These are phyloP conservation scores for Lentinula guzmanii DNA, from an alignment of 768 basidiomycete species.

Conservation along the genomic window DNA sequence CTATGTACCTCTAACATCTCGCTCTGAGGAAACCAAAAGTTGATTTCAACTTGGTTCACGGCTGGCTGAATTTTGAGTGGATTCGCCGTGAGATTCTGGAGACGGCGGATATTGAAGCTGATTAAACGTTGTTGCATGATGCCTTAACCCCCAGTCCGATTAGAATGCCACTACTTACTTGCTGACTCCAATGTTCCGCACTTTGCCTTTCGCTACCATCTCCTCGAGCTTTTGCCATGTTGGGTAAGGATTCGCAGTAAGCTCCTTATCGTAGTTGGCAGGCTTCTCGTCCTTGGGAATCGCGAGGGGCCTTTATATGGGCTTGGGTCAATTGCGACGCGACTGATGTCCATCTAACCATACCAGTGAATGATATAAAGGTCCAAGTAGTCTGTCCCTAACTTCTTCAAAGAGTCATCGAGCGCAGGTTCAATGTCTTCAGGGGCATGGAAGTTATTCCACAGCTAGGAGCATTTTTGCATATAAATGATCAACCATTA, in stretches of 20 bases:
- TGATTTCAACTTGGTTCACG: constrained; percentile 51
- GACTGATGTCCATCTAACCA: not conserved
- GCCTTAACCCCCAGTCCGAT: not conserved
- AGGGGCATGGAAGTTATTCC: constrained; percentile 72
- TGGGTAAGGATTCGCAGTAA: constrained; percentile 66
- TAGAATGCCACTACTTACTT: constrained; percentile 28
- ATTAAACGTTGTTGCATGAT: not conserved
- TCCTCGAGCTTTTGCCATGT: constrained; percentile 81
- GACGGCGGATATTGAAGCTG: constrained; percentile 8
- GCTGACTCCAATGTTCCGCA: constrained; percentile 81
- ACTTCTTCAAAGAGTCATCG: constrained; percentile 56
- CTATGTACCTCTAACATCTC: constrained; percentile 35
- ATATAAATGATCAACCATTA: not conserved
- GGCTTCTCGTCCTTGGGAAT: constrained; percentile 45
- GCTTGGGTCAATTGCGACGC: not conserved
- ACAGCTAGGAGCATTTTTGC: constrained; percentile 36
- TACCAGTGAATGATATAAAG: constrained; percentile 81
- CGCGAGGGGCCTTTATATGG: constrained; percentile 52
- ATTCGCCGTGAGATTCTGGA: constrained; percentile 62
- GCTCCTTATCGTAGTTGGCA: constrained; percentile 38
- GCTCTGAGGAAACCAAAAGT: constrained; percentile 25
- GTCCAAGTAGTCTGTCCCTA: constrained; percentile 70
- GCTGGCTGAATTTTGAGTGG: constrained; percentile 55
- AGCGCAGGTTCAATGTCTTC: constrained; percentile 63
- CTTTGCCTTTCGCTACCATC: constrained; percentile 69